Conservation (phyloP, 139 green algal genomes). For the Pseudopediastrum boryanum region DNA sequence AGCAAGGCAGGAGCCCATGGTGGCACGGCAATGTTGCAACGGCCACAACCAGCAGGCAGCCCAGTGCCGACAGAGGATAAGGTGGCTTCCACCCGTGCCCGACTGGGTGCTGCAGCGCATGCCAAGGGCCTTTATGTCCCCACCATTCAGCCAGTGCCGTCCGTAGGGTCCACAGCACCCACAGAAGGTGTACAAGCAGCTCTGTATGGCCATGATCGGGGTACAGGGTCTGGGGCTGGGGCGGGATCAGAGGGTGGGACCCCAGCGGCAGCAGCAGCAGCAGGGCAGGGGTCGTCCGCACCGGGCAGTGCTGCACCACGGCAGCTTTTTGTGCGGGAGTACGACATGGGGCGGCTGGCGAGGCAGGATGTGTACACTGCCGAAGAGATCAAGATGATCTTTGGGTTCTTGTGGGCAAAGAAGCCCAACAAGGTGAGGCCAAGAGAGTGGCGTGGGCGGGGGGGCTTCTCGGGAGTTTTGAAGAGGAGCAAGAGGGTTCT, state of each 20-base stretch:
- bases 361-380: slow-evolving; percentile 52
- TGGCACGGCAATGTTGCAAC: neutral
- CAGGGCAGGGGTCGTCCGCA: neutral
- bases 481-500: too few species aligned
- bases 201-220: neutral
- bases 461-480: slow-evolving; percentile 25
- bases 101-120: neutral
- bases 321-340: slow-evolving; percentile 43
- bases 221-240: neutral
- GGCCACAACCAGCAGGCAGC: too few species aligned
- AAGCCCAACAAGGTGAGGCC: slow-evolving; percentile 8
- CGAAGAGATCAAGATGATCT: slow-evolving; percentile 50
- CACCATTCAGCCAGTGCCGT: neutral
- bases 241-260: neutral
- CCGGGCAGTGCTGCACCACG: neutral
- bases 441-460: too few species aligned
- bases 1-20: neutral
- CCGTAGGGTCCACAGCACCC: neutral
- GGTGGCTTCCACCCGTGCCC: neutral
- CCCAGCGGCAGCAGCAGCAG: neutral
- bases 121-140: neutral
- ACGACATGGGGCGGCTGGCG: slow-evolving; percentile 47
- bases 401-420: slow-evolving; percentile 37
- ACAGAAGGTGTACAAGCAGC: neutral
- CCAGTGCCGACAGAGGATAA: too few species aligned